Conservation (phyloP, 257 asterid species). For the Petunia axillaris region DNA sequence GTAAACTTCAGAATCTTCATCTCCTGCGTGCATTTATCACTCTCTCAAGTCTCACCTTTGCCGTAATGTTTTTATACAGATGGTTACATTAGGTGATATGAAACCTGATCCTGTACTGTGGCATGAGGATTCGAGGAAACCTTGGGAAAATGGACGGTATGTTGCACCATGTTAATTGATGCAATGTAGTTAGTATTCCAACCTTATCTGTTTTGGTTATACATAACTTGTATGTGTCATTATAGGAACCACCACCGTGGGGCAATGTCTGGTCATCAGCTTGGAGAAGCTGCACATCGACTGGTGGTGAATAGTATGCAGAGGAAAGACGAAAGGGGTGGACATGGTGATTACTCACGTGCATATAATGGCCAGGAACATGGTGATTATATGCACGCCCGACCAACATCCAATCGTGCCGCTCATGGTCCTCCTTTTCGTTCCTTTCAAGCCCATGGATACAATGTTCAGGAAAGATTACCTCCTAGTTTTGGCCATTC, state of each 20-base stretch:
- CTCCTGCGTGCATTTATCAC: neutral
- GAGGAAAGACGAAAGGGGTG: slow-evolving; percentile 29
- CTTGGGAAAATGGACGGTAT: slow-evolving; percentile 71
- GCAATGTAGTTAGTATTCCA: neutral
- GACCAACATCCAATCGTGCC: slow-evolving; percentile 41
- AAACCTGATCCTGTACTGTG: slow-evolving; percentile 88
- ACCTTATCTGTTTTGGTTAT: slow-evolving; percentile 11
- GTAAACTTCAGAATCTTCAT: slow-evolving; percentile 11
- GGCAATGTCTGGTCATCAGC: slow-evolving; percentile 74
- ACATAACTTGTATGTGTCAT: neutral
- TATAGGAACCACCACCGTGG: slow-evolving; percentile 52
- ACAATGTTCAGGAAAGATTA: slow-evolving; percentile 41
- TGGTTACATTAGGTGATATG: slow-evolving; percentile 68
- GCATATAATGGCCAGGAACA: slow-evolving; percentile 26
- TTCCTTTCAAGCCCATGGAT: slow-evolving; percentile 22
- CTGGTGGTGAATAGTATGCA: slow-evolving; percentile 78
- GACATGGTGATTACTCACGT: slow-evolving; percentile 39
- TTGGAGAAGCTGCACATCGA: slow-evolving; percentile 93
- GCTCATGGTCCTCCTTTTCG: slow-evolving; percentile 39
- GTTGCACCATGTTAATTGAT: slow-evolving; percentile 11
- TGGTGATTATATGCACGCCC: neutral
- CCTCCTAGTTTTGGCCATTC: slow-evolving; percentile 45
- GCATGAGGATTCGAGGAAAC: slow-evolving; percentile 92
- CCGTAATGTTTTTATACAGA: slow-evolving; percentile 44
- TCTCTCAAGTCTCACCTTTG: neutral